Evolutionary conservation across 306 rosid genomes (phyloP).

Genomic region (Casuarina equisetifolia): DNA sequence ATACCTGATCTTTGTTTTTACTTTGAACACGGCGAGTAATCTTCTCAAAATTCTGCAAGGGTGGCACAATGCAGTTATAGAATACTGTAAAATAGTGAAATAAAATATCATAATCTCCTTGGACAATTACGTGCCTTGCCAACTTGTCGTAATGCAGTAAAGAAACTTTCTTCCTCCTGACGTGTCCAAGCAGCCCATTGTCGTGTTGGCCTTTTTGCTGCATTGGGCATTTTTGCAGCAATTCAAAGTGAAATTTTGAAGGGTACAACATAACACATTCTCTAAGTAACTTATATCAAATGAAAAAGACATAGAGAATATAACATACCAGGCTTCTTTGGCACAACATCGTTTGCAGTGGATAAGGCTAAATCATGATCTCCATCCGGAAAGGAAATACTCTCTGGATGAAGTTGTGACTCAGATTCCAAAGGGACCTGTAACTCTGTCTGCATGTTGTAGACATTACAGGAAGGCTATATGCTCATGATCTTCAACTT

Average conservation of each 20-base stretch:
- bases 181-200: conserved; percentile 99
- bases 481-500: conserved; percentile 22
- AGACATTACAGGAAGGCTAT: conserved; percentile 24
- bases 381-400: conserved; percentile 47
- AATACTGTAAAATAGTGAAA: conserved; percentile 13
- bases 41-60: conserved; percentile 89
- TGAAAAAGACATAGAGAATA: neutral
- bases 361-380: conserved; percentile 50
- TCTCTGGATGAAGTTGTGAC: conserved; percentile 45
- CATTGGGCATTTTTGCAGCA: conserved; percentile 28
- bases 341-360: conserved; percentile 33
- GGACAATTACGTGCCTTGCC: conserved; percentile 62
- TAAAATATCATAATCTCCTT: conserved; percentile 10
- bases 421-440: conserved; percentile 39
- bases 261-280: conserved; percentile 17
- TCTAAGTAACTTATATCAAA: conserved; percentile 6
- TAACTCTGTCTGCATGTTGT: conserved; percentile 53
- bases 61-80: conserved; percentile 33
- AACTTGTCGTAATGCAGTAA: conserved; percentile 89
- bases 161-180: conserved; percentile 97
- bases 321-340: conserved; percentile 62
- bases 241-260: conserved; percentile 13
- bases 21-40: conserved; percentile 93
- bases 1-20: conserved; percentile 94
- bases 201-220: conserved; percentile 81